Conservation (phyloP, 106 monocot genomes). For the Dendrobium huoshanense region DNA sequence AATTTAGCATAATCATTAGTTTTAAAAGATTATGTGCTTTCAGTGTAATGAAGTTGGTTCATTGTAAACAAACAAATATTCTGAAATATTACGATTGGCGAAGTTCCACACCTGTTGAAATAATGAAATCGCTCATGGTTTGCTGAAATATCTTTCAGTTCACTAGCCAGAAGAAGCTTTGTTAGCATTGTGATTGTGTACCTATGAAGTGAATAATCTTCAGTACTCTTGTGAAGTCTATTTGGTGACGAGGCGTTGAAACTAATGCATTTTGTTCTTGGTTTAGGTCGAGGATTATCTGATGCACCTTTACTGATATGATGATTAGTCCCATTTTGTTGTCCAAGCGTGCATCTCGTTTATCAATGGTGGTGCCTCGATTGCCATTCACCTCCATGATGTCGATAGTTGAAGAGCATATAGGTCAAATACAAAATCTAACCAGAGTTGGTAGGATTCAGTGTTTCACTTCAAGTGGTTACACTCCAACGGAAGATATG, state of each 20-base stretch:
- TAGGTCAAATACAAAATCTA: constrained; percentile 25
- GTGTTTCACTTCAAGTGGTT: constrained; percentile 30
- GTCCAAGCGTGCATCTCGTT: neutral
- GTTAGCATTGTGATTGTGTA: neutral
- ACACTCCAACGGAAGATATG: constrained; percentile 42
- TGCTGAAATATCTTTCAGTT: neutral
- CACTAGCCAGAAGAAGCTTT: neutral
- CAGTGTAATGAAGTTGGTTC: too few species aligned
- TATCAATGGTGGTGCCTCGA: neutral
- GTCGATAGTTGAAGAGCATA: neutral
- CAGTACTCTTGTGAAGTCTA: neutral
- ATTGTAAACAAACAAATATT: neutral
- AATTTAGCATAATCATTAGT: too few species aligned
- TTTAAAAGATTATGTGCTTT: too few species aligned
- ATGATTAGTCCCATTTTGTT: neutral
- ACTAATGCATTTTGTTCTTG: neutral
- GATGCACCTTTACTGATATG: neutral
- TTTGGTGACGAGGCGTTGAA: neutral
- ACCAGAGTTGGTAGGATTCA: constrained; percentile 30
- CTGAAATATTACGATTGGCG: neutral
- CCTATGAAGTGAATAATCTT: neutral
- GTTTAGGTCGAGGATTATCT: neutral
- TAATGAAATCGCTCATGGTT: neutral
- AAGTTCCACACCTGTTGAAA: neutral
- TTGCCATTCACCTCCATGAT: neutral